A percentile compares a stretch with the other conserved stretches of the same genome.
Conservation (phyloP, 805 yeast genomes). For the Saccharomycodes ludwigii region DNA sequence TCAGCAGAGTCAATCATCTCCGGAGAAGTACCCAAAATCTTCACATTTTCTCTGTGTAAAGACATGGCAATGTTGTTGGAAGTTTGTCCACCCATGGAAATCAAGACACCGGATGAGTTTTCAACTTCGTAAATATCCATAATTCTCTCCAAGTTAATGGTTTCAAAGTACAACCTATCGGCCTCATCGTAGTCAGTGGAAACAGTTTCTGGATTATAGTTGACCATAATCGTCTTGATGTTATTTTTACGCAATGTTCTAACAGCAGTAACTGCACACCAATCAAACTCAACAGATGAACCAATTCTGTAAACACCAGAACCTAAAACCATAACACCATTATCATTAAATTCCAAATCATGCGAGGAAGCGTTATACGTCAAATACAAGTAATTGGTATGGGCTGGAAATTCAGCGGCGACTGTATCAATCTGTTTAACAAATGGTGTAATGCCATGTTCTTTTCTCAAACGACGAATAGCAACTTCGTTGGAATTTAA, state of each 20-base stretch:
- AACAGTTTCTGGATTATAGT: constrained; percentile 97
- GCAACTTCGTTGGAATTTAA: constrained; percentile 56
- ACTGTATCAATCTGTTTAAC: constrained; percentile 95
- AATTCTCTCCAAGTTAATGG: constrained; percentile 88
- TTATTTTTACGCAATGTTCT: constrained; percentile 84
- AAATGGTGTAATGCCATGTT: constrained; percentile 73
- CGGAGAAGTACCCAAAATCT: constrained; percentile 88
- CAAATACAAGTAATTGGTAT: constrained; percentile 89
- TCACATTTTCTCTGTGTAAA: constrained; percentile 71
- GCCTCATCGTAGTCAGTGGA: constrained; percentile 98
- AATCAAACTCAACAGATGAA: constrained; percentile 95
- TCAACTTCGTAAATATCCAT: constrained; percentile 95
- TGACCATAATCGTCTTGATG: constrained; percentile 86
- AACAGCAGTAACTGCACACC: constrained; percentile 98
- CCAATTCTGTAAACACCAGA: constrained; percentile 99
- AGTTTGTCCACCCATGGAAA: constrained; percentile 95
- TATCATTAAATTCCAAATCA: constrained; percentile 76
- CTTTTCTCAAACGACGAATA: constrained; percentile 72
- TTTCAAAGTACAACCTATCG: constrained; percentile 93
- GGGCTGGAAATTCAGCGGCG: constrained; percentile 98
- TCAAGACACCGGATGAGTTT: constrained; percentile 79
- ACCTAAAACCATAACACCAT: constrained; percentile 90
- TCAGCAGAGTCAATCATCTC: constrained; percentile 94
- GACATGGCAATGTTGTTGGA: constrained; percentile 93
- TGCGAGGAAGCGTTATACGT: constrained; percentile 85